Evolutionary conservation across 305 asterid genomes (phyloP).

Genomic region (Solanum hybrid): DNA sequence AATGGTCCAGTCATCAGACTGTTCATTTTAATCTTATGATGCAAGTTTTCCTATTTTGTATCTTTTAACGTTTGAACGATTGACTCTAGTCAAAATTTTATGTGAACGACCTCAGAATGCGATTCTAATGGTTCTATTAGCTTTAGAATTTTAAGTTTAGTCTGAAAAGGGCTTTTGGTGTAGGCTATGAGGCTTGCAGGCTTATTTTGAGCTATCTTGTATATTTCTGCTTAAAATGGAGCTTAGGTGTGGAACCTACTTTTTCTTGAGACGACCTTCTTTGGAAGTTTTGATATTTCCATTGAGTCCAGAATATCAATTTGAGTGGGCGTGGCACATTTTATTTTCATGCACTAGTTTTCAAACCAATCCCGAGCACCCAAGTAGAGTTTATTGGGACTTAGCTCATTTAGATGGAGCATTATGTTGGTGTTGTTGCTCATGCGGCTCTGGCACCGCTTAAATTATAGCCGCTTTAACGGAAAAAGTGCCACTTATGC

Average conservation of each 20-base stretch:
- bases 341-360: neutral
- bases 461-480: too few relatives aligned
- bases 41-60: neutral
- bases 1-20: neutral
- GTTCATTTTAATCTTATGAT: too few relatives aligned
- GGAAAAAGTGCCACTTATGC: neutral
- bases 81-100: neutral
- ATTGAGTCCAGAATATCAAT: neutral
- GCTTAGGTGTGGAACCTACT: neutral
- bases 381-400: neutral
- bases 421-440: neutral
- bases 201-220: neutral
- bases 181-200: neutral
- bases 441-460: neutral
- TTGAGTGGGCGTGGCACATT: neutral
- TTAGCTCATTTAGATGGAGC: too few relatives aligned
- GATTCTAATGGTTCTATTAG: neutral
- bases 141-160: too few relatives aligned
- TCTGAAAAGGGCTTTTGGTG: neutral
- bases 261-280: neutral
- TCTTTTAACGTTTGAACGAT: too few relatives aligned
- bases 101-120: neutral
- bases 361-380: neutral
- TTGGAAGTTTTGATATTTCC: too few relatives aligned
- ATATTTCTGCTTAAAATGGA: neutral